phyloP scores from a whole-genome alignment of 768 basidiomycete genomes.

The Termitomyces sp. region DNA sequence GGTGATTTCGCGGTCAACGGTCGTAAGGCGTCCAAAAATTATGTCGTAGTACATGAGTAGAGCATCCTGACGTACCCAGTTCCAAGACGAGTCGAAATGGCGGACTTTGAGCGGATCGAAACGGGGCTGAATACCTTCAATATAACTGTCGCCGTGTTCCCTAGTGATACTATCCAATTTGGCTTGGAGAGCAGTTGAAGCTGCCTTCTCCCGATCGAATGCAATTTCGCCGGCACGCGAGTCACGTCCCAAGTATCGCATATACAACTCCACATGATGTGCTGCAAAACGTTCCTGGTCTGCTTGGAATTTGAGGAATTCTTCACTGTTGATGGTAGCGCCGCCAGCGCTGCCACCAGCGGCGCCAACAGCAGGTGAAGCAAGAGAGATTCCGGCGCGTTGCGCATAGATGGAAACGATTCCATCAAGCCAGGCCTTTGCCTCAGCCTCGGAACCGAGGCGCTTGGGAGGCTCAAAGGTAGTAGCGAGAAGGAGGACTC shows the following conservation, averaged over 20 bases:
- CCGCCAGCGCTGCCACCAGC: constrained; percentile 67
- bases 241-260: constrained; percentile 94
- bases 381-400: constrained; percentile 81
- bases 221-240: constrained; percentile 89
- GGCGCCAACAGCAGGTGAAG: constrained; percentile 58
- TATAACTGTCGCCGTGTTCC: constrained; percentile 92
- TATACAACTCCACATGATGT: constrained; percentile 93
- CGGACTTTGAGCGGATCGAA: constrained; percentile 97
- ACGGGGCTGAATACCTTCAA: constrained; percentile 91
- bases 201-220: constrained; percentile 82
- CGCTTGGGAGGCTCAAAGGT: constrained; percentile 95
- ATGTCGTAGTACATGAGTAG: constrained; percentile 98
- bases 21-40: constrained; percentile 90
- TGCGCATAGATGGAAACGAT: constrained; percentile 85
- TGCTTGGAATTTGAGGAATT: constrained; percentile 93
- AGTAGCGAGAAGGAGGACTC: constrained; percentile 83
- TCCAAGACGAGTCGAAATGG: constrained; percentile 98
- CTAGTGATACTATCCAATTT: constrained; percentile 82
- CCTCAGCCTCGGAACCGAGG: constrained; percentile 84
- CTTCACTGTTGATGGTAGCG: constrained; percentile 93
- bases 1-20: constrained; percentile 94
- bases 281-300: constrained; percentile 90
- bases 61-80: constrained; percentile 98
- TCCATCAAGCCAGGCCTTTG: constrained; percentile 88
- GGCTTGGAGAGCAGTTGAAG: constrained; percentile 65